A percentile compares a stretch with the other conserved stretches of the same genome.
Conservation (phyloP, 176 grass and related monocot genomes). For the Carex littledalei region DNA sequence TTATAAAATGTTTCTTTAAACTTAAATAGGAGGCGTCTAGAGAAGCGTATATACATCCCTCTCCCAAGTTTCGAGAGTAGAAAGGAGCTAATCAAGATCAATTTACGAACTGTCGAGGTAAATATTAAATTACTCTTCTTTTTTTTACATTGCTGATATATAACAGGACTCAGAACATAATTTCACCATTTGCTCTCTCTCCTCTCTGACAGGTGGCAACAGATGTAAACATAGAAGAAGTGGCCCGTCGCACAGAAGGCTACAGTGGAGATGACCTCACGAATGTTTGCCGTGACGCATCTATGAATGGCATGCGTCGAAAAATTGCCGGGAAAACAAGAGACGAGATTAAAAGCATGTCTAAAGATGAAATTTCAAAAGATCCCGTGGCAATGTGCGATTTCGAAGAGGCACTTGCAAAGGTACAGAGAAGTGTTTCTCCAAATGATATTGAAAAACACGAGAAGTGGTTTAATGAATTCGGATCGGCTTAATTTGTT, state of each 20-base stretch:
- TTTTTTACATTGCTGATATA: neutral
- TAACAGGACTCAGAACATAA: neutral
- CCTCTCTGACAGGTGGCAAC: constrained; percentile 46
- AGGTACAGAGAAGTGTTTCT: constrained; percentile 96
- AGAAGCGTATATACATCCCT: constrained; percentile 98
- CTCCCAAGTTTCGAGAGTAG: constrained; percentile 94
- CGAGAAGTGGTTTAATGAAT: constrained; percentile 97
- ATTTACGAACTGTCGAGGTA: constrained; percentile 97
- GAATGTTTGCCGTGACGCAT: constrained; percentile 95
- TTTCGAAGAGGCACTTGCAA: constrained; percentile 79
- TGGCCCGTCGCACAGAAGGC: constrained; percentile 71
- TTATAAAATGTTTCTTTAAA: neutral
- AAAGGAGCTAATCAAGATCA: constrained; percentile 96
- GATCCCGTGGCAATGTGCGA: constrained; percentile 96
- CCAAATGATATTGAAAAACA: constrained; percentile 78
- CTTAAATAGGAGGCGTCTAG: constrained; percentile 71
- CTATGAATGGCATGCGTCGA: constrained; percentile 87
- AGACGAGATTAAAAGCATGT: constrained; percentile 96
- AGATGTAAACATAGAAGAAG: constrained; percentile 76
- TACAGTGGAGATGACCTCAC: constrained; percentile 98
- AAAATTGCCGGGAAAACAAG: constrained; percentile 99
- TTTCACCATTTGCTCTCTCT: neutral
- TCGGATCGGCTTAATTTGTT: constrained; percentile 58
- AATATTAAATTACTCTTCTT: neutral
- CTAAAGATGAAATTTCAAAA: constrained; percentile 91